Base-by-base conservation (phyloP, 768 basidiomycete species). In the Mycena epipterygia region DNA sequence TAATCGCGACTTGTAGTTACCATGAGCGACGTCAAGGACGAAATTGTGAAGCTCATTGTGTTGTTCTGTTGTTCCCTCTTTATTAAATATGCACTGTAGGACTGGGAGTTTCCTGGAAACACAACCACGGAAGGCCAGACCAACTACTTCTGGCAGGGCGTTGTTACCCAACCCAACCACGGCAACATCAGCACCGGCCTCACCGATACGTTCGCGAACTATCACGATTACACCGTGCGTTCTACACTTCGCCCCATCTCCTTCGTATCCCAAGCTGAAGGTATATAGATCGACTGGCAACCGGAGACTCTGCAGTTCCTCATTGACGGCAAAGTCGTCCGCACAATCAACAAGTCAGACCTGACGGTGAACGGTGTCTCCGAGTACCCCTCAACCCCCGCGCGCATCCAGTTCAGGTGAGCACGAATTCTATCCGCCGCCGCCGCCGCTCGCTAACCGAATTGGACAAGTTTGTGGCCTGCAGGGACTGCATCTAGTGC, bases 1-100 rank as follows among this genome's bases (percentile, higher is more conserved):
- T n/a, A n/a, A 92, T 97, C 61, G 91, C 92, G 0, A 95, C 95
- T 12, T 93, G 93, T 81, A 93, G n/a, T 95, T 75, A 92, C 91
- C 7, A 95, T 95, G 95, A 89, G 88, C 74, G 89, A 91, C 72
- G 86, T 95, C 74, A 94, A 93, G 78, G 93, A 94, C 76, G 94
- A 95, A 77, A 93, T 95, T 59, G 72, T 70, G 48, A 14, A 56
- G 29, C 13, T 17, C 17, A 16, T 17, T 29, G 1, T 49, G 1
- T 49, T 13, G 1, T 19, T 12, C 32, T 42, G n/a, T 25, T n/a
- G 12, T 11, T 30, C 25, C 25, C 14, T 35, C 39, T 25, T 21
- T 16, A 58, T 25, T 16, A 25, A 46, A 14, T 21, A 1, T 44
- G 6, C 46, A 5, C 17, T 17, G 21, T n/a, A 69, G 72, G 94